These are phyloP conservation scores for Tuber calosporum DNA, from an alignment of 495 filamentous ascomycete species.

Conservation along the genomic window DNA sequence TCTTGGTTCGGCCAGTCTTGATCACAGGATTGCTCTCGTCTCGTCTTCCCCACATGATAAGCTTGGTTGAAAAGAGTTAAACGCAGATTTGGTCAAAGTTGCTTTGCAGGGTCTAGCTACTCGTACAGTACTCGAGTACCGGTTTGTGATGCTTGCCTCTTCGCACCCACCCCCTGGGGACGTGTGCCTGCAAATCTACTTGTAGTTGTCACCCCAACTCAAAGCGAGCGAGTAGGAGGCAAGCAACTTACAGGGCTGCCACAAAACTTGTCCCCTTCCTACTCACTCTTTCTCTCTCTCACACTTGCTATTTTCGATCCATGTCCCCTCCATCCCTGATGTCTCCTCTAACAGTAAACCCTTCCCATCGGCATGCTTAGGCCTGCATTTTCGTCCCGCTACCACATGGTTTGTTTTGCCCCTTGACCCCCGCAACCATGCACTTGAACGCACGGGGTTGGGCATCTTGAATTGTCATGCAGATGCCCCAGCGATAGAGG, in stretches of 20 bases:
- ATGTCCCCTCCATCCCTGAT: neutral
- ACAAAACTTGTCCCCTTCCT: slow-evolving; percentile 24
- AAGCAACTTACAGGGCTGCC: slow-evolving; percentile 16
- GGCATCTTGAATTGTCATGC: slow-evolving; percentile 36
- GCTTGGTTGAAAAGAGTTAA: slow-evolving; percentile 4
- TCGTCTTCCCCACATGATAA: slow-evolving; percentile 24
- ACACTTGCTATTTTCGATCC: neutral
- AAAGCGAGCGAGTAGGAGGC: neutral
- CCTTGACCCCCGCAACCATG: slow-evolving; percentile 36
- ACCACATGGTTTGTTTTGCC: slow-evolving; percentile 37
- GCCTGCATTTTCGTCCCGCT: slow-evolving; percentile 37
- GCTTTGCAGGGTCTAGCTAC: slow-evolving; percentile 17
- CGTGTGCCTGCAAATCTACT: slow-evolving; percentile 28
- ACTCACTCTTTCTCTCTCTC: slow-evolving; percentile 23
- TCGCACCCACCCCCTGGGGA: slow-evolving; percentile 27
- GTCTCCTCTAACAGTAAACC: slow-evolving; percentile 33
- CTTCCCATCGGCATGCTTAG: slow-evolving; percentile 10
- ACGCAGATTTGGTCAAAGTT: slow-evolving; percentile 18
- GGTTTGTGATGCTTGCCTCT: slow-evolving; percentile 6
- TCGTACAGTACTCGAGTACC: too few relatives aligned
- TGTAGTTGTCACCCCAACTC: slow-evolving; percentile 15
- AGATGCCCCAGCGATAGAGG: slow-evolving; percentile 19
- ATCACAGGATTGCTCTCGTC: slow-evolving; percentile 26
- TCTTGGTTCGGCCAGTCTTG: slow-evolving; percentile 24
- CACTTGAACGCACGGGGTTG: slow-evolving; percentile 31